phyloP scores from a whole-genome alignment of 257 asterid species.

The Apocynum venetum region DNA sequence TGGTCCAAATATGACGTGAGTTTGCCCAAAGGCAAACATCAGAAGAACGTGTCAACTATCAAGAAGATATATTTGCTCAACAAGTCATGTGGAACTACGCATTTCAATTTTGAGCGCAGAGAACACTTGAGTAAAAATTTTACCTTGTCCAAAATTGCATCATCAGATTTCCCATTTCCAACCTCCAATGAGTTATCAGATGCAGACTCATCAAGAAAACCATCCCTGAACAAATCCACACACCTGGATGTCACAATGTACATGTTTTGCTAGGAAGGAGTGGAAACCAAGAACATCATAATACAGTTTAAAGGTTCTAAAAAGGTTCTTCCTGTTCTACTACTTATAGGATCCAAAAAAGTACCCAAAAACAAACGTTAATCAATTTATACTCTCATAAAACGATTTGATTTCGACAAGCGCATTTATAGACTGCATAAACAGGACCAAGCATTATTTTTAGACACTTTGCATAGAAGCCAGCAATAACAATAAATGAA shows the following conservation, averaged over 20 bases:
- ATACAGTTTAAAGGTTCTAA: not conserved
- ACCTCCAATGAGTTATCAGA: not conserved
- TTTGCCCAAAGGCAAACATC: not conserved
- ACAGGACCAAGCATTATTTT: not conserved
- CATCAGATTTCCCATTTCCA: slow-evolving; percentile 3
- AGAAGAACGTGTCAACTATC: not conserved
- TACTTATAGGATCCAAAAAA: not conserved
- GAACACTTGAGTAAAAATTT: not conserved
- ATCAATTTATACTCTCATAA: not conserved
- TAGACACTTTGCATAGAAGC: not conserved
- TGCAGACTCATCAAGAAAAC: not conserved
- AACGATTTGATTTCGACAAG: not conserved
- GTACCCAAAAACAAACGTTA: not conserved
- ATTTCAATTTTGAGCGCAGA: not conserved
- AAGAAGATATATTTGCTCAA: not conserved
- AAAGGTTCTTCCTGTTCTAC: not conserved
- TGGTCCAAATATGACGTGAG: not conserved
- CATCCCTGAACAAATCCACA: not conserved
- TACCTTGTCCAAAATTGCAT: slow-evolving; percentile 12
- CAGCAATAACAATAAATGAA: not conserved
- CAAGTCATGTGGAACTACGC: not conserved
- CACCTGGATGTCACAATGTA: not conserved
- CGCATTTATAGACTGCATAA: not conserved
- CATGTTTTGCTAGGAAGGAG: not conserved
- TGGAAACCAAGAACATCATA: not conserved